These are phyloP conservation scores for Jackrogersella multiformis DNA, from an alignment of 495 filamentous ascomycete genomes.

Conservation along the genomic window DNA sequence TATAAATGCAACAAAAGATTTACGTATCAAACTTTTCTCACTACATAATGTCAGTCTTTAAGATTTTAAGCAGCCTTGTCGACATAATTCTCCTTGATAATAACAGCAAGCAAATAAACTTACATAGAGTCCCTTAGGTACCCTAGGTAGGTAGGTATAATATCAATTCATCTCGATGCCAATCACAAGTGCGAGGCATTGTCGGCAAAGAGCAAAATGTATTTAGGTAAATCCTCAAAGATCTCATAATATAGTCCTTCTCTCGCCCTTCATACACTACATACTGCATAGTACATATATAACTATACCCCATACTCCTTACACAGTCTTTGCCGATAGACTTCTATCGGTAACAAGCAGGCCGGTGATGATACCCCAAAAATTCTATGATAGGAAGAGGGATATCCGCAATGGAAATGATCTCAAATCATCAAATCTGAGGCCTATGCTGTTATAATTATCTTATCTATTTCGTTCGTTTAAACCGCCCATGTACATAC, in stretches of 20 bases:
- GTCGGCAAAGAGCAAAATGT: neutral
- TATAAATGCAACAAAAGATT: no score
- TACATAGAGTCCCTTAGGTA: no score
- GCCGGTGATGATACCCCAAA: constrained; percentile 65
- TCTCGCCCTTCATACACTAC: no score
- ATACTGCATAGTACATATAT: no score
- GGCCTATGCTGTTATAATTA: constrained; percentile 48
- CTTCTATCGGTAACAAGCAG: constrained; percentile 32
- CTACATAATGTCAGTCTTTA: neutral
- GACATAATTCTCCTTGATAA: no score
- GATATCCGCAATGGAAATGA: constrained; percentile 62
- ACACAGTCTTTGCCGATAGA: neutral
- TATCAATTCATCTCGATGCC: constrained; percentile 11
- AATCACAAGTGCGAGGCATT: neutral
- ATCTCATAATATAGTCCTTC: no score
- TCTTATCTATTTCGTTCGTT: no score
- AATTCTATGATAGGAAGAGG: constrained; percentile 70
- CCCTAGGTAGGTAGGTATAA: no score
- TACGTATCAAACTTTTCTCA: neutral
- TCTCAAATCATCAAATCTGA: constrained; percentile 66
- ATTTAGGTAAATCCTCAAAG: no score
- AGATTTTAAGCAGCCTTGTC: no score
- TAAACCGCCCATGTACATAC: no score
- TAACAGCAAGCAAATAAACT: no score
- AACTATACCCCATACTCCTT: neutral